Evolutionary conservation across 2,329 filamentous ascomycete genomes (phyloP).

Genomic region (Gaeumannomyces sp.): DNA sequence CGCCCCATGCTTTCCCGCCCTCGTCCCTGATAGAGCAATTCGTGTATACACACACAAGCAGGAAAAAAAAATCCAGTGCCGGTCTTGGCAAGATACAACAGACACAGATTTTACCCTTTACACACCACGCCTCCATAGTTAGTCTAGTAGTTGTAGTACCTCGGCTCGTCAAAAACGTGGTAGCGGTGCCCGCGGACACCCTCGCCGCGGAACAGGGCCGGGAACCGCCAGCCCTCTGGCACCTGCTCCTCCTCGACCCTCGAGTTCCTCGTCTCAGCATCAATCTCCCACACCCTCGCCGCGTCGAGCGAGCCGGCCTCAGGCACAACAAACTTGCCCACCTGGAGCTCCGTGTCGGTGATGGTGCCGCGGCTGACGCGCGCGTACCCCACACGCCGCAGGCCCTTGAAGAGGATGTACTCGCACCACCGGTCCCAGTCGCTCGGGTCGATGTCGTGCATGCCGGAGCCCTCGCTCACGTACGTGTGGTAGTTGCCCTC

Average conservation of each 20-base stretch:
- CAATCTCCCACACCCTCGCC: constrained; percentile 27
- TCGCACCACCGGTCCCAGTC: constrained; percentile 99
- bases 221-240: constrained; percentile 74
- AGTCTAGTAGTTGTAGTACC: constrained; percentile 52
- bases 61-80: not conserved
- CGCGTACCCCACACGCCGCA: constrained; percentile 83
- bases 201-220: constrained; percentile 72
- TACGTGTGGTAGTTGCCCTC: constrained; percentile 97
- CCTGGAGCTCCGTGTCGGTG: constrained; percentile 94
- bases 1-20: not conserved
- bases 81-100: not conserved
- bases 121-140: constrained; percentile 3
- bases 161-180: constrained; percentile 90
- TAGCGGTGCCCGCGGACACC: constrained; percentile 87
- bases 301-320: constrained; percentile 53
- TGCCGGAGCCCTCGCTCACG: constrained; percentile 77
- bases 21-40: not conserved
- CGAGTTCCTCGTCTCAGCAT: constrained; percentile 48
- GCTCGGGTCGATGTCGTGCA: constrained; percentile 87
- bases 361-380: constrained; percentile 84
- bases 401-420: constrained; percentile 90
- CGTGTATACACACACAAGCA: not conserved
- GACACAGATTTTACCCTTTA: not conserved
- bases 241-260: constrained; percentile 66
- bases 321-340: constrained; percentile 89